Percentiles rank a stretch among this genome's conserved stretches.
Conservation (phyloP, 164 flowering plant species). For the Vitis riparia region DNA sequence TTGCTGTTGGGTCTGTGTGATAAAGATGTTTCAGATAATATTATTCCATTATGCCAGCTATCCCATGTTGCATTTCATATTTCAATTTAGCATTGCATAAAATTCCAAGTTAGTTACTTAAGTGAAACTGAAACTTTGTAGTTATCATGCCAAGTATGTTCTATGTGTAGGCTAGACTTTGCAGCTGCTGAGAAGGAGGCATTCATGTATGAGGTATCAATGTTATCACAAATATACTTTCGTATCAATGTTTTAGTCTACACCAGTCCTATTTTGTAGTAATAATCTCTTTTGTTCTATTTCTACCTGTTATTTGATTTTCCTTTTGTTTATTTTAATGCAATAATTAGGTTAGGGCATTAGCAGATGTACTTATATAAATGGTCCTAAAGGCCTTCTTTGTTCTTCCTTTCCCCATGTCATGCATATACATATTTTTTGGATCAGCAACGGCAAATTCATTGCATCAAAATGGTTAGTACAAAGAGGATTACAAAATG, state of each 20-base stretch:
- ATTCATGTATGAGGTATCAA: constrained; percentile 71
- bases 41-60: too few species aligned
- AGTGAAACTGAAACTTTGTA: not conserved
- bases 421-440: not conserved
- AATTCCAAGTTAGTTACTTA: not conserved
- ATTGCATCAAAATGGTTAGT: too few species aligned
- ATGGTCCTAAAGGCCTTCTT: not conserved
- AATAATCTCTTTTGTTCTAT: not conserved
- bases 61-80: not conserved
- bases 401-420: not conserved
- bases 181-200: constrained; percentile 66
- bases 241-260: not conserved
- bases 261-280: not conserved
- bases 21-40: too few species aligned
- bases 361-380: not conserved
- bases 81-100: not conserved
- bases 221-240: not conserved
- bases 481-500: too few species aligned
- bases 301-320: not conserved
- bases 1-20: too few species aligned
- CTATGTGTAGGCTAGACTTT: constrained; percentile 76
- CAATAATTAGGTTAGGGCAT: not conserved
- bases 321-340: not conserved
- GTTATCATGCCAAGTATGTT: constrained; percentile 11
- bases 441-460: not conserved